phyloP scores from a whole-genome alignment of 2,329 filamentous ascomycete species.

The Cladosporium cucumerinum region DNA sequence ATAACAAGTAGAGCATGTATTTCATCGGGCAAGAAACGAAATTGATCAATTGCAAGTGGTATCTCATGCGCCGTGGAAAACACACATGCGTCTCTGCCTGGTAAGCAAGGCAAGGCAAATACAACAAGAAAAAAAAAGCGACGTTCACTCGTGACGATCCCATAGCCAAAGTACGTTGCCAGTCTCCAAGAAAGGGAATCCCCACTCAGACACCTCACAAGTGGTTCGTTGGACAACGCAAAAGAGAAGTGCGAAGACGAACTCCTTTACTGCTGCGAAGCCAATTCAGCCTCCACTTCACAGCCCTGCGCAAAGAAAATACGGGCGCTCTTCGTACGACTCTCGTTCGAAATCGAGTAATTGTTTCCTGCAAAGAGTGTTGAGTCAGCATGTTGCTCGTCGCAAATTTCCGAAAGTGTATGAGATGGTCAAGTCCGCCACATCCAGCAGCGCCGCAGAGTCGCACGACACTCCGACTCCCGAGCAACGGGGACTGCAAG shows the following conservation, averaged over 20 bases:
- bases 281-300: slow-evolving; percentile 41
- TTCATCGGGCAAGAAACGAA: neutral
- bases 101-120: neutral
- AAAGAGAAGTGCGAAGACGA: neutral
- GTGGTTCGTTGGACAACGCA: neutral
- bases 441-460: neutral
- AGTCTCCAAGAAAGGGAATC: neutral
- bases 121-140: neutral
- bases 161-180: neutral
- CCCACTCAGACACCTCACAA: neutral
- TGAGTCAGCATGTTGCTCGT: neutral
- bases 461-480: neutral
- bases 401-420: neutral
- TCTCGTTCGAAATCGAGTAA: slow-evolving; percentile 85
- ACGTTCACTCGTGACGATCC: neutral
- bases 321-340: slow-evolving; percentile 61
- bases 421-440: neutral
- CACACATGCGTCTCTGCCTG: neutral
- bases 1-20: neutral
- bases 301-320: slow-evolving; percentile 93
- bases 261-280: neutral
- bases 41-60: neutral
- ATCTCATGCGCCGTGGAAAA: neutral
- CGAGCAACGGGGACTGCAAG: neutral
- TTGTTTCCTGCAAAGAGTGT: slow-evolving; percentile 66